Percentiles rank a stretch among this genome's conserved stretches.
Conservation (phyloP, 768 basidiomycete genomes). For the Lactifluus piperatus region DNA sequence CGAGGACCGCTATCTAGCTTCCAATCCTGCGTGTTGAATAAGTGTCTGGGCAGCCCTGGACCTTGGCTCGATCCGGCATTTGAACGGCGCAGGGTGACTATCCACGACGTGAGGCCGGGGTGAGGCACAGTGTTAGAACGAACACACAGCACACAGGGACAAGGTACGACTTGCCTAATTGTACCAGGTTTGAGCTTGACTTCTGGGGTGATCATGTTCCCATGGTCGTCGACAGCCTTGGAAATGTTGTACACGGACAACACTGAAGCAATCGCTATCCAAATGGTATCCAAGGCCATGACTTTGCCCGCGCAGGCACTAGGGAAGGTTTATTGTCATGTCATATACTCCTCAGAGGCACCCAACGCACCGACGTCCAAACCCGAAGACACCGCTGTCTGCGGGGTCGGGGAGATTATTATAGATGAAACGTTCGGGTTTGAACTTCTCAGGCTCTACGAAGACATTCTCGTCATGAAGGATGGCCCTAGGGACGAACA, state of each 20-base stretch:
- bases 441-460: slow-evolving; percentile 17
- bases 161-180: not conserved
- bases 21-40: slow-evolving; percentile 11
- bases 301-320: slow-evolving; percentile 16
- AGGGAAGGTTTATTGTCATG: not conserved
- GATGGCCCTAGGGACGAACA: slow-evolving; percentile 13
- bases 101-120: not conserved
- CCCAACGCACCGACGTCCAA: slow-evolving; percentile 19
- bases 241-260: slow-evolving; percentile 15
- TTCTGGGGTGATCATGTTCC: slow-evolving; percentile 13
- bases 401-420: slow-evolving; percentile 10
- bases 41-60: slow-evolving; percentile 11
- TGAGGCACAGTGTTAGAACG: not conserved
- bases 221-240: slow-evolving; percentile 11
- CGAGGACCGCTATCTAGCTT: not conserved
- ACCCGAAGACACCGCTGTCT: slow-evolving; percentile 16
- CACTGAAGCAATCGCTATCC: slow-evolving; percentile 18
- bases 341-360: not conserved
- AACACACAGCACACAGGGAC: not conserved
- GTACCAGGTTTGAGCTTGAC: slow-evolving; percentile 9
- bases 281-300: slow-evolving; percentile 19
- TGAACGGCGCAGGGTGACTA: slow-evolving; percentile 16
- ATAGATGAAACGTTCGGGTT: slow-evolving; percentile 20
- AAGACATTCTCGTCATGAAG: slow-evolving; percentile 18
- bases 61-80: slow-evolving; percentile 12